phyloP scores from a whole-genome alignment of 768 basidiomycete genomes.

The Boletellus ananas region DNA sequence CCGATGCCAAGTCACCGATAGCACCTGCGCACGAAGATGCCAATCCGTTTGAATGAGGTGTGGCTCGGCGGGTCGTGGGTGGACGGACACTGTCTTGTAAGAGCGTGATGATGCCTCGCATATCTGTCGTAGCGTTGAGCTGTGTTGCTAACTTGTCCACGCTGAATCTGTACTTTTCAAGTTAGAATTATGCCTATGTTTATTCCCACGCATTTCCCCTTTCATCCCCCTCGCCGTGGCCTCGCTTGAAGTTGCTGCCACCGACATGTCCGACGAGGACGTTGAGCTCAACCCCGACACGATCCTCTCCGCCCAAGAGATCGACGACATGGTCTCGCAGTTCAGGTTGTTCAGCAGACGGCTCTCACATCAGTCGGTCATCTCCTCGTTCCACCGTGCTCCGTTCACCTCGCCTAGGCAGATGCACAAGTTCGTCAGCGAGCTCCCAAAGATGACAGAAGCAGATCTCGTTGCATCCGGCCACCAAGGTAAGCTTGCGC shows the following conservation, averaged over 20 bases:
- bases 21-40: constrained; percentile 50
- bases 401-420: constrained; percentile 25
- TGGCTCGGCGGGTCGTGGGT: not conserved
- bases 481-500: constrained; percentile 39
- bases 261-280: constrained; percentile 22
- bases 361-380: constrained; percentile 27
- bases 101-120: constrained; percentile 21
- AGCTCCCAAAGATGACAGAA: constrained; percentile 51
- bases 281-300: constrained; percentile 6
- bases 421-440: constrained; percentile 38
- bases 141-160: constrained; percentile 22
- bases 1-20: constrained; percentile 27
- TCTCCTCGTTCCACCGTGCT: not conserved
- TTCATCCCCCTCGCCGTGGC: not conserved
- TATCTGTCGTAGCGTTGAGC: constrained; percentile 24
- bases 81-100: constrained; percentile 21
- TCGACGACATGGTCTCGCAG: constrained; percentile 30
- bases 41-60: constrained; percentile 58
- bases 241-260: not conserved
- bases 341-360: constrained; percentile 26
- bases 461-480: constrained; percentile 44
- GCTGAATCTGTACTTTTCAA: constrained; percentile 26
- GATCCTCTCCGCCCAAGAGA: constrained; percentile 24
- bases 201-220: constrained; percentile 27
- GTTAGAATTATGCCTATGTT: constrained; percentile 23